These are phyloP conservation scores for Phytophthora pini DNA, from an alignment of 352 stramenopile genomes.

Conservation along the genomic window DNA sequence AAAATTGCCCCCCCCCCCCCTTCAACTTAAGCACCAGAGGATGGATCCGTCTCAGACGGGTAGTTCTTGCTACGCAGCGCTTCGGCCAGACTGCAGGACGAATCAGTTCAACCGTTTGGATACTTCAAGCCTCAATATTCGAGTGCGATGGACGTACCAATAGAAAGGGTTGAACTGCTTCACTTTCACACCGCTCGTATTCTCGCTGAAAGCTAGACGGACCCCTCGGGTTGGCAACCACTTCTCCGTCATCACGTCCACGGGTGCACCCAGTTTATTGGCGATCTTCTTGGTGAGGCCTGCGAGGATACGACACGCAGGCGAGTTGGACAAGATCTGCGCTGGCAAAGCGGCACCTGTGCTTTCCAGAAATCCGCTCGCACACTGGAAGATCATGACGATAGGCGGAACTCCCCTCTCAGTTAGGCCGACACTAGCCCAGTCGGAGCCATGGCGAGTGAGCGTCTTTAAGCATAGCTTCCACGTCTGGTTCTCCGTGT, in stretches of 20 bases:
- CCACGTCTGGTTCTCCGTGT: constrained; percentile 60
- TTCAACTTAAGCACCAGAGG: neutral
- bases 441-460: constrained; percentile 77
- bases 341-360: constrained; percentile 44
- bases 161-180: constrained; percentile 79
- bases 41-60: constrained; percentile 4
- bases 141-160: constrained; percentile 46
- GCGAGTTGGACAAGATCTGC: constrained; percentile 74
- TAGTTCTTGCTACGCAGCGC: constrained; percentile 19
- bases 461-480: constrained; percentile 76
- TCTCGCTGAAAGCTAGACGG: constrained; percentile 21
- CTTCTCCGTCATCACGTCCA: constrained; percentile 88
- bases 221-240: constrained; percentile 63
- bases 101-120: neutral
- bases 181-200: constrained; percentile 15
- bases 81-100: constrained; percentile 16
- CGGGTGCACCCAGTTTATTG: constrained; percentile 77
- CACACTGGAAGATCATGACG: constrained; percentile 64
- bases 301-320: constrained; percentile 72
- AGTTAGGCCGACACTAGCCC: constrained; percentile 64
- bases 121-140: too few species aligned
- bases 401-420: constrained; percentile 76
- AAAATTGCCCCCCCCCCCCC: too few species aligned
- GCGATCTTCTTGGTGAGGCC: constrained; percentile 87
- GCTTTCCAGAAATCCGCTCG: constrained; percentile 57